Evolutionary conservation across 345 rosid species (phyloP), one percentile per base, ranked within the genome.

Genomic region (Rhodamnia rubescens): DNA sequence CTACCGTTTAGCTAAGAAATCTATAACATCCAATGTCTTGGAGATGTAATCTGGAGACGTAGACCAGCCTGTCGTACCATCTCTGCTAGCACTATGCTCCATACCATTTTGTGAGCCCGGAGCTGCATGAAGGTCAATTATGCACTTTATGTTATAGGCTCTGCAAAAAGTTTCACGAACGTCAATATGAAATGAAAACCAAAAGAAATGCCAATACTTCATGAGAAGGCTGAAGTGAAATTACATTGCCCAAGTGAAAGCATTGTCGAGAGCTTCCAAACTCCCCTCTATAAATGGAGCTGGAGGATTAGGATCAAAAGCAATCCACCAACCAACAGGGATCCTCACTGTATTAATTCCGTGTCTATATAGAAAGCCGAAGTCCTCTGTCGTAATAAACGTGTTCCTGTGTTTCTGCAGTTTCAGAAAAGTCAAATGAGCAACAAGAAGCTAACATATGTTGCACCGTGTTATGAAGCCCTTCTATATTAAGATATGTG

Each of bases 321-420:
- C 95, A 90, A 93, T 91, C 98, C 98, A 94, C 98, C 98, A 94
- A 85, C 96, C 96, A 83, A 94, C 91, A 36, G 98, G 98, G 57
- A 94, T 93, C 87, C 98, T 91, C 85, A 93, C 94, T 5, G 95
- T 85, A 85, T 94, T 94, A 87, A 94, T 90, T 85, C 96, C 94
- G 57, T 91, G 93, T 88, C 90, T 89, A 84, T 90, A 87, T 40
- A 94, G 88, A 89, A 93, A 94, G 16, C 85, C 88, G 90, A 94
- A 94, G 90, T 92, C 95, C 47, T 90, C 98, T 47, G 87, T 36
- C 3, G 94, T 93, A 74, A 94, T 86, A 87, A 92, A 94, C 56
- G 57, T 91, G 88, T 89, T 92, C 87, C 93, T 90, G 85, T 94
- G 96, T 58, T 81, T 92, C 98, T 93, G 93, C 92, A 88, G 61